Conservation (phyloP, 306 rosid species). For the Dalbergia cultrata region DNA sequence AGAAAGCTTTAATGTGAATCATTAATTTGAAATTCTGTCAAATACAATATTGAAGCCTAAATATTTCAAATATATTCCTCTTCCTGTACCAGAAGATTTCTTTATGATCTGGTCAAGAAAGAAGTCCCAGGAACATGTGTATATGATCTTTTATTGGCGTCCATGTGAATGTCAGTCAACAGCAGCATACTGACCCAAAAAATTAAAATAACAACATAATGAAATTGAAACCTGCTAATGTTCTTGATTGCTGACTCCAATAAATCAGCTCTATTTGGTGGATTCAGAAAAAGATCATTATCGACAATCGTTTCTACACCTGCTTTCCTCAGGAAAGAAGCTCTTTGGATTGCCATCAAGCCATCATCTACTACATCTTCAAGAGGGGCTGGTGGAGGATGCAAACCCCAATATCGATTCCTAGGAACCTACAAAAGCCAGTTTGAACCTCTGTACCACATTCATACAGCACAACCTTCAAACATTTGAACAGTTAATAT, state of each 20-base stretch:
- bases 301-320: conserved; percentile 91
- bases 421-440: conserved; percentile 87
- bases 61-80: conserved; percentile 38
- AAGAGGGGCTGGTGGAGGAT: conserved; percentile 98
- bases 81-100: conserved; percentile 6
- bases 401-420: conserved; percentile 98
- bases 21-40: conserved; percentile 10
- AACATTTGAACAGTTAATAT: conserved; percentile 46
- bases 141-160: conserved; percentile 3
- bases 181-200: neutral
- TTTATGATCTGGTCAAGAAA: conserved; percentile 21
- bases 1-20: conserved; percentile 22
- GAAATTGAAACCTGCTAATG: conserved; percentile 73
- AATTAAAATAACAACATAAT: conserved; percentile 11
- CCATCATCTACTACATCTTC: conserved; percentile 98
- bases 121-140: neutral
- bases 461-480: conserved; percentile 52
- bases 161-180: conserved; percentile 2
- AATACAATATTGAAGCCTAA: conserved; percentile 8
- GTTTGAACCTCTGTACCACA: conserved; percentile 56
- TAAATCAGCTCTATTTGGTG: conserved; percentile 83
- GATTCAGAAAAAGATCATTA: conserved; percentile 73
- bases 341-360: conserved; percentile 89
- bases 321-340: conserved; percentile 90
- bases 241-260: conserved; percentile 93